These are phyloP conservation scores for Collybia sp. DNA, from an alignment of 768 basidiomycete genomes.

Conservation along the genomic window DNA sequence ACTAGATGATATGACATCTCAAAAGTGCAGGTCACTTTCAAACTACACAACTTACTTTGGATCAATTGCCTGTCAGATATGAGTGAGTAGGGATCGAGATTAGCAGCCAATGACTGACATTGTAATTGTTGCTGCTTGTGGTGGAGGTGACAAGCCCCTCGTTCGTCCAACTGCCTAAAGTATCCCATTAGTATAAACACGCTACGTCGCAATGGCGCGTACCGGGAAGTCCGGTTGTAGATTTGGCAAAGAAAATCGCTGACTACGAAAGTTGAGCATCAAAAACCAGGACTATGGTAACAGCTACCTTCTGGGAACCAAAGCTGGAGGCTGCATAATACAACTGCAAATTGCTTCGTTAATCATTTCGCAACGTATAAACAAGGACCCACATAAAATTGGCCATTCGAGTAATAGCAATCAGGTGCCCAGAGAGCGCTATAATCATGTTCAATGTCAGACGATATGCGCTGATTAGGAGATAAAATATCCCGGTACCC, in stretches of 20 bases:
- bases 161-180: constrained; percentile 36
- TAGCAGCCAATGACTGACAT: constrained; percentile 21
- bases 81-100: background rate
- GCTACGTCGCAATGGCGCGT: constrained; percentile 2
- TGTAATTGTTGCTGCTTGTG: constrained; percentile 31
- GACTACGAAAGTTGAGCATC: constrained; percentile 20
- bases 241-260: constrained; percentile 51
- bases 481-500: constrained; percentile 21
- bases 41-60: constrained; percentile 33
- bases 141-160: constrained; percentile 45
- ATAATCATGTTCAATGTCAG: background rate
- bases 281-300: background rate
- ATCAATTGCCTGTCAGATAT: constrained; percentile 39
- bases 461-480: background rate
- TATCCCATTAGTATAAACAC: background rate
- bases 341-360: constrained; percentile 25
- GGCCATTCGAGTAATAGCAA: constrained; percentile 24
- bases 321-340: constrained; percentile 54
- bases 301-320: constrained; percentile 40
- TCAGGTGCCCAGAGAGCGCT: constrained; percentile 37
- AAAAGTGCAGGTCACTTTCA: background rate
- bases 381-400: constrained; percentile 19
- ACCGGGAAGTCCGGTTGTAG: constrained; percentile 42
- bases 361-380: background rate
- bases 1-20: background rate